Evolutionary conservation across 129 eudicot genomes (phyloP), one percentile per base, ranked within the genome.

Genomic region (Oenanthe sinensis): DNA sequence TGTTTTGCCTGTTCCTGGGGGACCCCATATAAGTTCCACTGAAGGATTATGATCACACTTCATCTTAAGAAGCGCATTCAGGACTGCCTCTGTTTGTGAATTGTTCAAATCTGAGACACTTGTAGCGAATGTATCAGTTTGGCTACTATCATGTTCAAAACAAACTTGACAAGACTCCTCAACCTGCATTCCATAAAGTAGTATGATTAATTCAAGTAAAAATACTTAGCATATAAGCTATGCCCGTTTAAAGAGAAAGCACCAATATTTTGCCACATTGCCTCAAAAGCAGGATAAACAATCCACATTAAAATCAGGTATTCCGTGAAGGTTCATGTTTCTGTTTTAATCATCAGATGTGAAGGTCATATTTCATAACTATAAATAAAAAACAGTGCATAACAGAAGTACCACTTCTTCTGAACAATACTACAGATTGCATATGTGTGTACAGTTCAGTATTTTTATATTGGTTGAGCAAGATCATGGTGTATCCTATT

Each of bases 1-100:
- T 8, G 96, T 91, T 42, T 91, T 91, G 13, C 96, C 92, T 7
- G 97, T 91, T 54, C 97, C 97, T 0, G 93, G 97, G 14, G 97
- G 93, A 0, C 97, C 97, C 93, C 97, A 85, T 36, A 89, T 85
- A 75, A 87, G 93, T 73, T 87, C 87, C 71, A 91, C 90, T 4
- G 82, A 84, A 20, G 97, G 78, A 68, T 24, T 83, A 75, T 91
- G 93, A 33, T 78, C 39, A 72, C 97, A 91, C 68, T 43, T 77
- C 30, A 81, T 71, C 80, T 82, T 82, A 65, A 28, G 20, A 62
- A 91, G 81, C n/a, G 88, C 71, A 11, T 75, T 72, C 65, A 60
- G 54, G 39, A 91, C 83, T 63, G 96, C 89, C 19, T 55, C 80
- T 1, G 10, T 68, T 73, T 88, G 93, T 8, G 96, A 91, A 78